These are phyloP conservation scores for Aspergillaceae sp. DNA, from an alignment of 2,329 filamentous ascomycete genomes.

Conservation along the genomic window DNA sequence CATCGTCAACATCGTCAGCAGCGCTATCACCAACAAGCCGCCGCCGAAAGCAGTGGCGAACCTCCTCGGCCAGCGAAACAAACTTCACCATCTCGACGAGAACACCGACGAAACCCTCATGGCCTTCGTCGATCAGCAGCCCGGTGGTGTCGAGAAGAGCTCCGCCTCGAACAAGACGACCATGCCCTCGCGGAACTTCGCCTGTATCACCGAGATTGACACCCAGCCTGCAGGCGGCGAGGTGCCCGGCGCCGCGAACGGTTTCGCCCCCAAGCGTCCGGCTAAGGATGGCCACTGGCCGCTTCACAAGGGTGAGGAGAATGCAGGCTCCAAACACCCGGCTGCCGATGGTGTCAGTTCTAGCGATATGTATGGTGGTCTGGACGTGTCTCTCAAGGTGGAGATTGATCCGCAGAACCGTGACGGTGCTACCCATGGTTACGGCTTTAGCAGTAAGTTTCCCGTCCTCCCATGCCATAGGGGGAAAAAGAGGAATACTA, in stretches of 20 bases:
- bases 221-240: conserved; percentile 17
- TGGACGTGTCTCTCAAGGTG: conserved; percentile 39
- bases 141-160: conserved; percentile 53
- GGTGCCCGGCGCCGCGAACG: conserved; percentile 9
- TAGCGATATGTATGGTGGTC: conserved; percentile 32
- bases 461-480: background rate
- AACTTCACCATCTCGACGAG: conserved; percentile 55
- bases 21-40: conserved; percentile 60
- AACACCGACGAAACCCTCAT: conserved; percentile 58
- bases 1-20: conserved; percentile 57
- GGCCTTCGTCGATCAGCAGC: conserved; percentile 54
- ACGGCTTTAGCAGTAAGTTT: conserved; percentile 41
- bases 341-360: conserved; percentile 49
- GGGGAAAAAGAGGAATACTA: background rate
- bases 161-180: conserved; percentile 71
- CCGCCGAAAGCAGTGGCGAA: conserved; percentile 59
- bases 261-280: conserved; percentile 20
- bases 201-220: conserved; percentile 50
- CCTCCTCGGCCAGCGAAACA: conserved; percentile 53
- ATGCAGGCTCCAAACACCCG: conserved; percentile 67
- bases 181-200: conserved; percentile 63
- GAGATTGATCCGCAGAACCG: conserved; percentile 39
- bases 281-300: conserved; percentile 59
- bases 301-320: conserved; percentile 67
- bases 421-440: conserved; percentile 37